phyloP scores from a whole-genome alignment of 208 protist species.

The Trypanosoma vivax region DNA sequence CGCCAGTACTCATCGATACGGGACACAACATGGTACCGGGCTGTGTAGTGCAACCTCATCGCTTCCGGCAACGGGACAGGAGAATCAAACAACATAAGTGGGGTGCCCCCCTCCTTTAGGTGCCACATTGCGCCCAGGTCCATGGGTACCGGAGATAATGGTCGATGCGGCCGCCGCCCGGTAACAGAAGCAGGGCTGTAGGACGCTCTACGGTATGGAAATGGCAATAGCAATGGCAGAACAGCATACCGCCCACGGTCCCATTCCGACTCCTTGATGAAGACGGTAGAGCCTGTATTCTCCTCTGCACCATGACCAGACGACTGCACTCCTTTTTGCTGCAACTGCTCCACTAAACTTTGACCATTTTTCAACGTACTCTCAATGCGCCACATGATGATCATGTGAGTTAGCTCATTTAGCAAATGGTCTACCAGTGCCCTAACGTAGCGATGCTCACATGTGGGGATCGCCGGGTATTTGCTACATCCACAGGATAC shows the following conservation, averaged over 20 bases:
- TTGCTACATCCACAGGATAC: slow-evolving; percentile 13
- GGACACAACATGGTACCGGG: slow-evolving; percentile 8
- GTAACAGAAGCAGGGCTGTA: not conserved
- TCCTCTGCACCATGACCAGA: too few species aligned
- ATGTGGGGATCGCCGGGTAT: slow-evolving; percentile 23
- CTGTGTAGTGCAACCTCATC: slow-evolving; percentile 4
- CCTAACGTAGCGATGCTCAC: slow-evolving; percentile 33
- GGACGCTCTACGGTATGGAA: slow-evolving; percentile 2
- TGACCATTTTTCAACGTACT: slow-evolving; percentile 36
- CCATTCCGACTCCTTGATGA: slow-evolving; percentile 14
- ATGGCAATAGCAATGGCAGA: slow-evolving; percentile 27
- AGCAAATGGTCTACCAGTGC: slow-evolving; percentile 61
- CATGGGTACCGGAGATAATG: not conserved
- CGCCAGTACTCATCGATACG: not conserved
- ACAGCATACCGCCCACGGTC: slow-evolving; percentile 27
- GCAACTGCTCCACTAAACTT: slow-evolving; percentile 16
- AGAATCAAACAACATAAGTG: slow-evolving; percentile 4
- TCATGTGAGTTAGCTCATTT: slow-evolving; percentile 69
- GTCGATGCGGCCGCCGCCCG: not conserved
- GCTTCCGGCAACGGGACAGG: not conserved
- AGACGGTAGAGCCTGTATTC: too few species aligned
- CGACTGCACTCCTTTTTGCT: not conserved
- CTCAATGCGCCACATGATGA: slow-evolving; percentile 73
- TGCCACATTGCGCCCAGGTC: not conserved
- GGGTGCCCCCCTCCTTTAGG: slow-evolving; percentile 8